These are phyloP conservation scores for Ustilago trichophora DNA, from an alignment of 1,284 basidiomycete genomes.

Conservation along the genomic window DNA sequence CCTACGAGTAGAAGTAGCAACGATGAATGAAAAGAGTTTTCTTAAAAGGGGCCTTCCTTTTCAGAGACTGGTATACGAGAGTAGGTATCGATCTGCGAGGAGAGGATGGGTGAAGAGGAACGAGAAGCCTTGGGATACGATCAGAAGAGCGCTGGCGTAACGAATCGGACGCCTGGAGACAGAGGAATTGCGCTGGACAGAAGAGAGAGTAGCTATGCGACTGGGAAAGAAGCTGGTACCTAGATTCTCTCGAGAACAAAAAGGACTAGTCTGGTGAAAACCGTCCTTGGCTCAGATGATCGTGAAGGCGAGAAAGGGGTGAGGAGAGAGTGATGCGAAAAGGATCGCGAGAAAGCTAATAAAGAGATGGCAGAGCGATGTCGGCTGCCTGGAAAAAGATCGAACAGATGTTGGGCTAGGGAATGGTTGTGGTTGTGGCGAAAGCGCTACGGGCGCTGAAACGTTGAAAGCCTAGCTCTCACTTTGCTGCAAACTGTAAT, in stretches of 20 bases:
- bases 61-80: conserved; percentile 12
- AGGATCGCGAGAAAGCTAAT: conserved; percentile 21
- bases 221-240: neutral
- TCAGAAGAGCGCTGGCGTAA: conserved; percentile 42
- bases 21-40: neutral
- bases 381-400: conserved; percentile 33
- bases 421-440: no score
- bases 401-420: neutral
- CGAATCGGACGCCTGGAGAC: conserved; percentile 44
- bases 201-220: neutral
- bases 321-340: conserved; percentile 18
- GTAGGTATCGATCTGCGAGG: conserved; percentile 4
- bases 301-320: no score
- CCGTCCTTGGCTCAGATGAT: conserved; percentile 26
- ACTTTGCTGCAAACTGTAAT: conserved; percentile 16
- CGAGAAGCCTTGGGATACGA: conserved; percentile 2
- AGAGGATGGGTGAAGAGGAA: neutral
- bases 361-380: conserved; percentile 42
- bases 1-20: conserved; percentile 3
- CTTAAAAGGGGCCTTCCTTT: neutral
- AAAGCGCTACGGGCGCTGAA: conserved; percentile 22
- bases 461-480: conserved; percentile 7
- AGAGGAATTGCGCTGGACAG: conserved; percentile 2
- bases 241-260: neutral
- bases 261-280: neutral